phyloP scores from a whole-genome alignment of 805 yeast genomes.

The Starmerella floricola region DNA sequence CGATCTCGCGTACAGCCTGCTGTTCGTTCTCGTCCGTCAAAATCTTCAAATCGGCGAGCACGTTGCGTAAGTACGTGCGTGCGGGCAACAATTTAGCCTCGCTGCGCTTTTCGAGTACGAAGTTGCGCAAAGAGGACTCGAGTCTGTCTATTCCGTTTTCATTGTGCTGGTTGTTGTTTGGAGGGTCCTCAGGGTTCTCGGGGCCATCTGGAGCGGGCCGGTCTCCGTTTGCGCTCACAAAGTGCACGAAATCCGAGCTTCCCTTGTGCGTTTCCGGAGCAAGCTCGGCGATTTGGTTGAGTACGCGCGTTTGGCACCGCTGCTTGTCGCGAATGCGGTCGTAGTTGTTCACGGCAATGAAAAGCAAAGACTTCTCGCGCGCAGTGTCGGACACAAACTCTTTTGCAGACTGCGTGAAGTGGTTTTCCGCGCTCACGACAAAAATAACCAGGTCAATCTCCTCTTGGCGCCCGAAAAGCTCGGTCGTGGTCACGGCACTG shows the following conservation, averaged over 20 bases:
- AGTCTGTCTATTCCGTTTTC: slow-evolving; percentile 52
- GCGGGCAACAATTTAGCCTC: slow-evolving; percentile 86
- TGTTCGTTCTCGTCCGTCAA: slow-evolving; percentile 55
- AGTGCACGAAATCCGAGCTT: slow-evolving; percentile 84
- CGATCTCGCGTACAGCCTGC: slow-evolving; percentile 35
- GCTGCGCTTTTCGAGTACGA: slow-evolving; percentile 79
- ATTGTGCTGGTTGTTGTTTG: slow-evolving; percentile 21
- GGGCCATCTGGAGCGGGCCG: slow-evolving; percentile 20
- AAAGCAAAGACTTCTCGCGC: slow-evolving; percentile 78
- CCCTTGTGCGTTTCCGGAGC: slow-evolving; percentile 88
- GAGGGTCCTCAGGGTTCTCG: slow-evolving; percentile 24
- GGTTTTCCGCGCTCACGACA: slow-evolving; percentile 93
- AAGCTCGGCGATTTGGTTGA: slow-evolving; percentile 71
- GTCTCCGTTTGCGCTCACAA: slow-evolving; percentile 34
- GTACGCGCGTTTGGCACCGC: slow-evolving; percentile 60
- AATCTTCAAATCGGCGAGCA: slow-evolving; percentile 50
- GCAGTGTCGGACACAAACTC: slow-evolving; percentile 88
- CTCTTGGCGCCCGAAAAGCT: slow-evolving; percentile 89
- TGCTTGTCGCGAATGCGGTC: slow-evolving; percentile 75
- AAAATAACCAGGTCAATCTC: slow-evolving; percentile 93
- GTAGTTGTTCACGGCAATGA: slow-evolving; percentile 86
- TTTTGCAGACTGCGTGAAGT: slow-evolving; percentile 83
- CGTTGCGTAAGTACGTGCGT: slow-evolving; percentile 64
- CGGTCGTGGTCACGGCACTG: slow-evolving; percentile 88
- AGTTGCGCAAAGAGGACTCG: slow-evolving; percentile 73